A percentile compares a stretch with the other conserved stretches of the same genome.
Conservation (phyloP, 176 grass and related monocot genomes). For the Eragrostis nindensis region DNA sequence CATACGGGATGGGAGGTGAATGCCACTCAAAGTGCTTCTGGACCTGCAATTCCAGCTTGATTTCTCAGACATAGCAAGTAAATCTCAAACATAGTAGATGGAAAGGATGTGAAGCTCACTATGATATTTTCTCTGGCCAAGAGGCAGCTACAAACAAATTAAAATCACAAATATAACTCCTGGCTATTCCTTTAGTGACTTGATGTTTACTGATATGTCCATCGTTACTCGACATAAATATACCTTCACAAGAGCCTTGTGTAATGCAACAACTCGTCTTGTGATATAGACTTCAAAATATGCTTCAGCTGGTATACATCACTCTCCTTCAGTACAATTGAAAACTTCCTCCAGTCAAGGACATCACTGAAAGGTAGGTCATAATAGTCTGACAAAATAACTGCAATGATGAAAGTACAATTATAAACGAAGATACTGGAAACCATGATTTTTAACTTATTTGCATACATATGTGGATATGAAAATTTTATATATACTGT, state of each 20-base stretch:
- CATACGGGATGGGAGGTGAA: slow-evolving; percentile 62
- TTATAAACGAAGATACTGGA: neutral
- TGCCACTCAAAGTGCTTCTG: slow-evolving; percentile 77
- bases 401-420: slow-evolving; percentile 32
- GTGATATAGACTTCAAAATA: slow-evolving; percentile 52
- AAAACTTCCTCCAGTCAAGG: slow-evolving; percentile 65
- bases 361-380: slow-evolving; percentile 60
- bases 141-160: neutral
- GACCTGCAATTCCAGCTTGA: slow-evolving; percentile 42
- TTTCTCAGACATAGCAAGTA: slow-evolving; percentile 14
- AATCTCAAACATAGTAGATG: neutral
- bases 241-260: slow-evolving; percentile 55
- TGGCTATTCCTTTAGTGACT: too few species aligned
- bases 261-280: slow-evolving; percentile 37
- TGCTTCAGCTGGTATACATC: slow-evolving; percentile 57
- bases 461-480: too few species aligned
- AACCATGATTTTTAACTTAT: too few species aligned
- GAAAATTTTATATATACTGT: slow-evolving; percentile 21
- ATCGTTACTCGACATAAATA: neutral
- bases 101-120: neutral
- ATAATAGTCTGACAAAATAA: slow-evolving; percentile 70
- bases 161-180: too few species aligned
- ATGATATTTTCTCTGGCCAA: slow-evolving; percentile 1
- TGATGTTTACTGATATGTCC: too few species aligned
- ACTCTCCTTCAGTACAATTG: slow-evolving; percentile 50